A percentile compares a stretch with the other conserved stretches of the same genome.
phyloP scores from a whole-genome alignment of 2,329 filamentous ascomycete genomes.

The Amesomyces nigricolor region DNA sequence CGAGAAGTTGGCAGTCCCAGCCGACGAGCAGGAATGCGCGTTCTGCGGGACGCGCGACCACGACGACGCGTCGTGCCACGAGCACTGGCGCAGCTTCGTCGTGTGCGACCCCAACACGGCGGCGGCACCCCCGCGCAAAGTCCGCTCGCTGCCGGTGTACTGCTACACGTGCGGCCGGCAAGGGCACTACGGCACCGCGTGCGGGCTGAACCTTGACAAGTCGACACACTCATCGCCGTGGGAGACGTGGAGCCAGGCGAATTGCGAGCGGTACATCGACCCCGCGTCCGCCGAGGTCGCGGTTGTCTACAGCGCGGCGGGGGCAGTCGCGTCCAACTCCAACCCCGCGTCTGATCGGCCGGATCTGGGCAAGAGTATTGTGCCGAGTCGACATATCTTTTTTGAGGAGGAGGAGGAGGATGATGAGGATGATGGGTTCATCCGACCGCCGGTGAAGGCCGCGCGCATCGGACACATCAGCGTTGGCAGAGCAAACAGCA shows the following conservation, averaged over 20 bases:
- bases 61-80: constrained; percentile 53
- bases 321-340: neutral
- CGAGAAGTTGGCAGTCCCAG: constrained; percentile 48
- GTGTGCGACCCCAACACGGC: constrained; percentile 36
- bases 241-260: constrained; percentile 49
- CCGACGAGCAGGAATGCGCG: constrained; percentile 52
- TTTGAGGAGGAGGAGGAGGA: constrained; percentile 46
- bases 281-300: constrained; percentile 35
- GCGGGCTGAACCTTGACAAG: constrained; percentile 32
- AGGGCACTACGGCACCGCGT: constrained; percentile 55
- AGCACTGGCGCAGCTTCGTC: constrained; percentile 54
- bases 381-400: constrained; percentile 35
- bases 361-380: constrained; percentile 29
- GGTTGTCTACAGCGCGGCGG: constrained; percentile 30
- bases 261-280: constrained; percentile 47
- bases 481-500: constrained; percentile 9
- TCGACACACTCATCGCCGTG: constrained; percentile 27
- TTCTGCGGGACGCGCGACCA: constrained; percentile 54
- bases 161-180: constrained; percentile 52
- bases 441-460: constrained; percentile 33
- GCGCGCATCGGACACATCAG: constrained; percentile 29
- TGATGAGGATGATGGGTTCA: constrained; percentile 34
- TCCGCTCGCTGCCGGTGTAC: constrained; percentile 44
- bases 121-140: constrained; percentile 36
- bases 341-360: constrained; percentile 13